Evolutionary conservation across 2,329 filamentous ascomycete genomes (phyloP).

Genomic region (Alternaria sp.): DNA sequence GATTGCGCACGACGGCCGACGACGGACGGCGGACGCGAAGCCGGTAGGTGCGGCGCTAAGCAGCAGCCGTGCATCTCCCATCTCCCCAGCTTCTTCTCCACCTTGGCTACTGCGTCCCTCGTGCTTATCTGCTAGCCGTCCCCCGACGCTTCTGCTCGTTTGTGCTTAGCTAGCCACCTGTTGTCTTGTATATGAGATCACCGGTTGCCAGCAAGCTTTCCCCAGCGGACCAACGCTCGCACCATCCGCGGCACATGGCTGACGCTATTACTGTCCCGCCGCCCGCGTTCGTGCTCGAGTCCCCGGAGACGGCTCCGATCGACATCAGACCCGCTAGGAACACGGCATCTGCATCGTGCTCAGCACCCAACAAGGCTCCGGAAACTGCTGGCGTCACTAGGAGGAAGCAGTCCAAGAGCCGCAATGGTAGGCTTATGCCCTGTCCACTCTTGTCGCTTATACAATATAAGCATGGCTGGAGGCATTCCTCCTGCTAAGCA

Average conservation of each 20-base stretch:
- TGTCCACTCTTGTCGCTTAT: slow-evolving; percentile 8
- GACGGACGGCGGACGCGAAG: slow-evolving; percentile 5
- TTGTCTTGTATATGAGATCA: slow-evolving; percentile 11
- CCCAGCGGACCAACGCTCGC: slow-evolving; percentile 20
- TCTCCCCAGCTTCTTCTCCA: slow-evolving; percentile 34
- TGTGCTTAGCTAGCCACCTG: slow-evolving; percentile 7
- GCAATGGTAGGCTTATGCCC: slow-evolving; percentile 67
- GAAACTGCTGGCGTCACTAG: slow-evolving; percentile 60
- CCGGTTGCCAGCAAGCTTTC: slow-evolving; percentile 27
- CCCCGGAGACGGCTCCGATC: slow-evolving; percentile 20
- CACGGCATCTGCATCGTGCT: slow-evolving; percentile 31
- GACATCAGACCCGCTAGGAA: slow-evolving; percentile 30
- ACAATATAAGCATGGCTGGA: neutral
- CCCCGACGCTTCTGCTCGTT: slow-evolving; percentile 3
- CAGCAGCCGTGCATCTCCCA: slow-evolving; percentile 22
- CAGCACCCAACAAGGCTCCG: slow-evolving; percentile 34
- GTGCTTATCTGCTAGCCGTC: slow-evolving; percentile 21
- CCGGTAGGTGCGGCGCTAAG: slow-evolving; percentile 21
- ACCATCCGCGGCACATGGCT: slow-evolving; percentile 50
- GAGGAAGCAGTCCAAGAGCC: slow-evolving; percentile 77
- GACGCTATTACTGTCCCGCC: slow-evolving; percentile 69
- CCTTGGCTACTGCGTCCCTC: slow-evolving; percentile 36
- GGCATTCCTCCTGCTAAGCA: slow-evolving; percentile 4
- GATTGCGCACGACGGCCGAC: neutral
- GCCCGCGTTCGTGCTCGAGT: slow-evolving; percentile 45